A percentile compares a stretch with the other conserved stretches of the same genome.
These are phyloP conservation scores for Fusarium nodosum DNA, from an alignment of 2,329 filamentous ascomycete genomes.

Conservation along the genomic window DNA sequence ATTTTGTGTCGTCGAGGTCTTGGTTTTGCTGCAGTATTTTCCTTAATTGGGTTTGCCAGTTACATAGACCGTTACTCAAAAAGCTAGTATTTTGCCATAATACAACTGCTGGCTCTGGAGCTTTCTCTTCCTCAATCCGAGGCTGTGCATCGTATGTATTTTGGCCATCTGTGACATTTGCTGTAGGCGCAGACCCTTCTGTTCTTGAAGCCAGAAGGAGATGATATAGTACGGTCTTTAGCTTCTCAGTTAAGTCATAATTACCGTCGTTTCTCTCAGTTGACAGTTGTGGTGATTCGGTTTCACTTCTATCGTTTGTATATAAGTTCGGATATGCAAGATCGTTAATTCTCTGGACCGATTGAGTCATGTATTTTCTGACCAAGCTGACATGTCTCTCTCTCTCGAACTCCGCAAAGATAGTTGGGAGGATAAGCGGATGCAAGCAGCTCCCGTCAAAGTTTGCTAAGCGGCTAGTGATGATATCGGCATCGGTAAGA, in stretches of 20 bases:
- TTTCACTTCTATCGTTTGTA: fast-evolving
- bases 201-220: background rate
- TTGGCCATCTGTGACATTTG: background rate
- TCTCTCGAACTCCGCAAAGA: slow-evolving; percentile 4
- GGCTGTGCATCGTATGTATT: fast-evolving
- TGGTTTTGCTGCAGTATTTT: background rate
- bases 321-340: background rate
- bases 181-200: background rate
- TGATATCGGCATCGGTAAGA: background rate
- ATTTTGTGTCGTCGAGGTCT: background rate
- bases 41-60: slow-evolving; percentile 14
- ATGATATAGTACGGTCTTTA: background rate
- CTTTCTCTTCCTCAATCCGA: fast-evolving
- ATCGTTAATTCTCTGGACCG: background rate
- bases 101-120: background rate
- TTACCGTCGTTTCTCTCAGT: fast-evolving
- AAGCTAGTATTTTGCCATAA: slow-evolving; percentile 8
- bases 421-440: background rate
- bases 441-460: background rate
- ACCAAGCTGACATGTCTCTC: slow-evolving; percentile 5
- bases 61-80: background rate
- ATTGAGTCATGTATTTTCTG: background rate
- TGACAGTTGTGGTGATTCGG: background rate
- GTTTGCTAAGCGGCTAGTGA: background rate
- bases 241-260: background rate